Evolutionary conservation across 2,329 filamentous ascomycete genomes (phyloP).

Genomic region (Cladosporium cucumerinum): DNA sequence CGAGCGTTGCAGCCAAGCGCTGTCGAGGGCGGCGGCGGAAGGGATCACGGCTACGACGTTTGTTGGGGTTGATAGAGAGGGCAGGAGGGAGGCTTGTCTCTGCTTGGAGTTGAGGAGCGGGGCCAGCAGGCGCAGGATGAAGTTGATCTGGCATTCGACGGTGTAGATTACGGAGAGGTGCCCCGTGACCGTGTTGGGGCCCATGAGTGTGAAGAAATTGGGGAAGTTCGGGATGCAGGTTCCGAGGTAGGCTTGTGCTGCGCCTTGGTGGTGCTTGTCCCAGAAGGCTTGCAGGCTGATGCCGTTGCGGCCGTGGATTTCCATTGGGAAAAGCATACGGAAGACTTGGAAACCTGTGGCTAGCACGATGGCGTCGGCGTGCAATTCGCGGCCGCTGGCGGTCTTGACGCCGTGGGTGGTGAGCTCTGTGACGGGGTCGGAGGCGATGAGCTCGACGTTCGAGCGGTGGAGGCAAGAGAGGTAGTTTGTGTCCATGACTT

Average conservation of each 20-base stretch:
- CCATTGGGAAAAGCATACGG: constrained; percentile 39
- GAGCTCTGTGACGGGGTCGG: constrained; percentile 36
- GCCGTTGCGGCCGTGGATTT: constrained; percentile 37
- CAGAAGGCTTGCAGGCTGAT: constrained; percentile 26
- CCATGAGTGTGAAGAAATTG: constrained; percentile 34
- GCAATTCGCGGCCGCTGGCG: constrained; percentile 22
- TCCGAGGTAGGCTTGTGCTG: constrained; percentile 29
- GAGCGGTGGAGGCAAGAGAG: constrained; percentile 35
- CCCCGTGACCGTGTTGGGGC: constrained; percentile 26
- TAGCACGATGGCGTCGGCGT: constrained; percentile 42
- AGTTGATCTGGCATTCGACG: constrained; percentile 28
- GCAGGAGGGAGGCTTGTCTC: constrained; percentile 26
- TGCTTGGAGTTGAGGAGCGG: constrained; percentile 40
- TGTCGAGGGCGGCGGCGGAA: constrained; percentile 32
- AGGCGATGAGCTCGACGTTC: constrained; percentile 31
- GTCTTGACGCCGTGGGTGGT: constrained; percentile 32
- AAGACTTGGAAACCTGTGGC: constrained; percentile 42
- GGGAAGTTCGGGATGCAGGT: constrained; percentile 31
- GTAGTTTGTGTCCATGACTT: constrained; percentile 50
- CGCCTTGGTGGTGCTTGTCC: constrained; percentile 28
- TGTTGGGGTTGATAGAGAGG: constrained; percentile 27
- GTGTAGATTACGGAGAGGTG: constrained; percentile 29
- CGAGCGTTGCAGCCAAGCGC: constrained; percentile 40
- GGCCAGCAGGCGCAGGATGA: constrained; percentile 29
- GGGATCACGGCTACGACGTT: constrained; percentile 29